These are phyloP conservation scores for Candida namnaoensis DNA, from an alignment of 805 yeast species.

Conservation along the genomic window DNA sequence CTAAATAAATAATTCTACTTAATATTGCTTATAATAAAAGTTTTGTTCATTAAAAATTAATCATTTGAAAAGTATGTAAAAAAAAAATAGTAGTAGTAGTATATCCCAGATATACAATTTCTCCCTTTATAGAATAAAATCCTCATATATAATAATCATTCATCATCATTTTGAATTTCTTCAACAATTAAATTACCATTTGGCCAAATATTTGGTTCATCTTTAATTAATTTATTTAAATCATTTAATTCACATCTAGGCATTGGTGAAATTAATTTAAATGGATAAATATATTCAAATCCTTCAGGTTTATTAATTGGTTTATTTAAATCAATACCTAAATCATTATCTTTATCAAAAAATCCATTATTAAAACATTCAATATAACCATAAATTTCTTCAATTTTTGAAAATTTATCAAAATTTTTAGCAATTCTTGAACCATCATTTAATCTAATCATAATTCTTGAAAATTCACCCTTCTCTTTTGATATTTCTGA, in stretches of 20 bases:
- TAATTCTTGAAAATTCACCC: slow-evolving; percentile 46
- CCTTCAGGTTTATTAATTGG: slow-evolving; percentile 17
- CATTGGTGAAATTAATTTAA: slow-evolving; percentile 44
- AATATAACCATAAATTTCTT: slow-evolving; percentile 64
- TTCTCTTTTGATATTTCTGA: slow-evolving; percentile 4
- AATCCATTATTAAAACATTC: slow-evolving; percentile 36
- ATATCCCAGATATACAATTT: too few relatives aligned
- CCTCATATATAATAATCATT: too few relatives aligned
- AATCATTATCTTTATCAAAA: slow-evolving; percentile 8
- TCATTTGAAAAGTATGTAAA: too few relatives aligned
- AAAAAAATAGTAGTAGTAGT: too few relatives aligned
- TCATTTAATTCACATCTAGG: slow-evolving; percentile 41
- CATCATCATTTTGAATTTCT: slow-evolving; percentile 4
- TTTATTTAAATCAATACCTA: slow-evolving; percentile 13
- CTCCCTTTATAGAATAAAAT: too few relatives aligned
- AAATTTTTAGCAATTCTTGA: slow-evolving; percentile 46
- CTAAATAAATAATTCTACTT: neutral
- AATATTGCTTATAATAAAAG: too few relatives aligned
- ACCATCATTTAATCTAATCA: slow-evolving; percentile 61
- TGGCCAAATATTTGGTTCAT: slow-evolving; percentile 46
- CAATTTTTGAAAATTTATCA: slow-evolving; percentile 34
- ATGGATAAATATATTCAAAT: slow-evolving; percentile 38
- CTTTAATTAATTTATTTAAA: slow-evolving; percentile 22
- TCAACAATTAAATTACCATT: slow-evolving; percentile 57
- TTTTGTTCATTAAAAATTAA: too few relatives aligned